phyloP scores from a whole-genome alignment of 1,139 yeast genomes.

The Komagataea norvegica region DNA sequence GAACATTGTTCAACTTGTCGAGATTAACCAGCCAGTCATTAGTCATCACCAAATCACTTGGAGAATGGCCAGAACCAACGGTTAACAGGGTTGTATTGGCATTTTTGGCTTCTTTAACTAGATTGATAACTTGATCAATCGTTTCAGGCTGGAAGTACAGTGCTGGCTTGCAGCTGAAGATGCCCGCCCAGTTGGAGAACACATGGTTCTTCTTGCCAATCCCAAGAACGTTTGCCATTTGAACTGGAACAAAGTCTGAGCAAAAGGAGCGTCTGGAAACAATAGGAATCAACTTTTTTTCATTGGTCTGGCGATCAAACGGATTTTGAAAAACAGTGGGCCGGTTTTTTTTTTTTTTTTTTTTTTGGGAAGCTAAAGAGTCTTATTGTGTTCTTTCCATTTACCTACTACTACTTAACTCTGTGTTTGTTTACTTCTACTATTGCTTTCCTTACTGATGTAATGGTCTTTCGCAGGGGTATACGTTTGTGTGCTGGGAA shows the following conservation, averaged over 20 bases:
- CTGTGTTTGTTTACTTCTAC: too few species aligned
- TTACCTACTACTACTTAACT: too few species aligned
- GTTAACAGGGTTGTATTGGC: constrained; percentile 67
- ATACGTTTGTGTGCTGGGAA: too few species aligned
- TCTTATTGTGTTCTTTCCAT: too few species aligned
- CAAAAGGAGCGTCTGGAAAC: too few species aligned
- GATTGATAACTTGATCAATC: constrained; percentile 55
- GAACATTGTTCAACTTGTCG: constrained; percentile 62
- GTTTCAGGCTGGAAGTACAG: constrained; percentile 71
- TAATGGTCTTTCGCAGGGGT: too few species aligned
- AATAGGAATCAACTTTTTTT: too few species aligned
- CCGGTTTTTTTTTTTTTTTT: too few species aligned
- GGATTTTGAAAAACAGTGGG: not conserved
- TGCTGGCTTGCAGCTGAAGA: constrained; percentile 72
- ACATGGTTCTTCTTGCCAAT: constrained; percentile 26
- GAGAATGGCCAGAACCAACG: constrained; percentile 95
- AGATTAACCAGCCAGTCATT: constrained; percentile 83
- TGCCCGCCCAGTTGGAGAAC: constrained; percentile 84
- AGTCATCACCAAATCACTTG: constrained; percentile 87
- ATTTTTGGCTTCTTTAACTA: constrained; percentile 62
- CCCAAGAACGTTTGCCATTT: constrained; percentile 18
- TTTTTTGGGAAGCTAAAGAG: too few species aligned
- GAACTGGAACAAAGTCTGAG: not conserved
- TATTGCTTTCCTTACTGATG: too few species aligned
- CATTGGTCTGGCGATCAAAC: too few species aligned